Percentiles rank a stretch among this genome's conserved stretches.
Conservation (phyloP, 2,329 filamentous ascomycete species). For the Cryphonectria radicalis region DNA sequence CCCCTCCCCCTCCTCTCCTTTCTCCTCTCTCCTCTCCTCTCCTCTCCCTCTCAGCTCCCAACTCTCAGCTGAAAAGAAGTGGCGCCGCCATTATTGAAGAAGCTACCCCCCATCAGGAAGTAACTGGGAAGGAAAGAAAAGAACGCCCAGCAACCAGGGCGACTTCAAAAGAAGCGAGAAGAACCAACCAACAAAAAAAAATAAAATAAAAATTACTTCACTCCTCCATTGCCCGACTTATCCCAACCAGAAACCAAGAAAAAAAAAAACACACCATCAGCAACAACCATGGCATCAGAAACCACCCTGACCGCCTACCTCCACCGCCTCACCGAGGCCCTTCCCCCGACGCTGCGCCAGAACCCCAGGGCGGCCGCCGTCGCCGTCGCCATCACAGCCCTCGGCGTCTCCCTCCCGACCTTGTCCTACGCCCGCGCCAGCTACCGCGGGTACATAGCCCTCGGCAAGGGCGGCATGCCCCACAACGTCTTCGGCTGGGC, state of each 20-base stretch:
- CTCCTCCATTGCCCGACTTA: not conserved
- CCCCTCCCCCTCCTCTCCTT: too few relatives aligned
- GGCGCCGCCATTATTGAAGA: not conserved
- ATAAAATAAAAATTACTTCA: too few relatives aligned
- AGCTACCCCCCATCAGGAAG: not conserved
- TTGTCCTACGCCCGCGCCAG: conserved; percentile 35
- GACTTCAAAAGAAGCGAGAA: not conserved
- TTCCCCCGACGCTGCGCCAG: not conserved
- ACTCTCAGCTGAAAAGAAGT: not conserved
- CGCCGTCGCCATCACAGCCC: conserved; percentile 18
- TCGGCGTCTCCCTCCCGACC: conserved; percentile 21
- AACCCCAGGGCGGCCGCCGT: conserved; percentile 18
- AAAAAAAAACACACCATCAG: not conserved
- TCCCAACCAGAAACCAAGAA: too few relatives aligned
- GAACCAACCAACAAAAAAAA: too few relatives aligned
- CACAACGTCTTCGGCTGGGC: conserved; percentile 49
- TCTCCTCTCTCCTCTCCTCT: too few relatives aligned
- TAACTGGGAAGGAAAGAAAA: not conserved
- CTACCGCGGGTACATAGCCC: conserved; percentile 47
- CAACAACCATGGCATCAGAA: conserved; percentile 11
- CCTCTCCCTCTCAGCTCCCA: not conserved
- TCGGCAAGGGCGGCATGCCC: conserved; percentile 50
- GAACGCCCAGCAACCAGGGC: not conserved
- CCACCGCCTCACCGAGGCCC: conserved; percentile 9
- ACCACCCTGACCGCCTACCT: conserved; percentile 16